Evolutionary conservation across 345 rosid genomes (phyloP), one percentile per base, ranked within the genome.

Genomic region (Ricinus communis): DNA sequence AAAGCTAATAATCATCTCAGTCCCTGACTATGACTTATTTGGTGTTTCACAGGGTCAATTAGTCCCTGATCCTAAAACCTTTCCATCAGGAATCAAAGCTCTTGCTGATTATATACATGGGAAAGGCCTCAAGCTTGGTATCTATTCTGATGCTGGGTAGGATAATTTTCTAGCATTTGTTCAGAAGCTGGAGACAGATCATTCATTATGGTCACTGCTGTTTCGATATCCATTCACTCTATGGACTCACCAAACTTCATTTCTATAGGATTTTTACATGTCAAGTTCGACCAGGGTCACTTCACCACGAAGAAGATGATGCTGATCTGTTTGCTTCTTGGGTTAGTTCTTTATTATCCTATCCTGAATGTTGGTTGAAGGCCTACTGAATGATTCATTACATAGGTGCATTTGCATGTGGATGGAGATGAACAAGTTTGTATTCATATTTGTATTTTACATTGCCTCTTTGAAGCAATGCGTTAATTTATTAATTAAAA

Each of bases 71-170:
- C 82, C 90, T 5, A 79, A 89, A 70, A 76, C 91, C 31, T 95
- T 95, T 74, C 93, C 97, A 57, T 95, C 93, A 5, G 97, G 99
- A 80, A 87, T 95, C 62, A 90, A 89, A 83, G 74, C 84, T 77
- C 87, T 95, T 69, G 90, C 96, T 71, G 93, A 95, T 83, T 89
- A 92, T 75, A 54, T 92, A 70, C 99, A 95, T 65, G 84, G 69
- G 50, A 85, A 84, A 77, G 97, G 92, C 79, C 96, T 95, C 62
- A 95, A 90, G 86, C 99, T 95, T 73, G 99, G 99, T 72, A 89
- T 95, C 69, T 95, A 95, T 81, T 92, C 97, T 22, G 97, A 92
- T 88, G 99, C 99, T 58, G 99, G 99, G 99, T 95, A 88, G 47
- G 96, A 82, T 77, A 69, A 68, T 74, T 80, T 65, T 77, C 59